These are phyloP conservation scores for Aspergillus texensis DNA, from an alignment of 2,329 filamentous ascomycete species.

Conservation along the genomic window DNA sequence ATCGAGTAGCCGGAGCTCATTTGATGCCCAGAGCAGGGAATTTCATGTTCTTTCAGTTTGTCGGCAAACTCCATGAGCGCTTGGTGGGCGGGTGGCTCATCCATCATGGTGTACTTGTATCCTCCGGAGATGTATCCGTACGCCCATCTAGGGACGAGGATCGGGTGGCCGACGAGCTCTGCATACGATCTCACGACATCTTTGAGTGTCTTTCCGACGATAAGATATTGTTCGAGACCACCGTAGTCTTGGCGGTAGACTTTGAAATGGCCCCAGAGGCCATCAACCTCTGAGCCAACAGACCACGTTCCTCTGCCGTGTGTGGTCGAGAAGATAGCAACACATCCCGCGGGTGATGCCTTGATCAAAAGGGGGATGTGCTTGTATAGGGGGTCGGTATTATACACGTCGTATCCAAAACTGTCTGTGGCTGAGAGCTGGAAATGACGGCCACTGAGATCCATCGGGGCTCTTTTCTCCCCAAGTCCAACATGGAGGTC, in stretches of 20 bases:
- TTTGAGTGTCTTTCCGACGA: conserved; percentile 66
- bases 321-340: conserved; percentile 69
- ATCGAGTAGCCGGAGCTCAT: conserved; percentile 75
- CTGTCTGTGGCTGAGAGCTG: conserved; percentile 69
- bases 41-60: conserved; percentile 65
- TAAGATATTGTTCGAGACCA: conserved; percentile 70
- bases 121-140: conserved; percentile 74
- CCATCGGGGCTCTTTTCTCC: conserved; percentile 74
- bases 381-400: conserved; percentile 74
- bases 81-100: conserved; percentile 58
- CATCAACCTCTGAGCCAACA: conserved; percentile 73
- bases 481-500: conserved; percentile 71
- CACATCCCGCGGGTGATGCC: conserved; percentile 63
- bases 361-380: conserved; percentile 74
- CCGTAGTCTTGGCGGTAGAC: conserved; percentile 73
- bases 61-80: conserved; percentile 63
- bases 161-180: conserved; percentile 67
- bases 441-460: conserved; percentile 68
- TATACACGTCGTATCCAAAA: conserved; percentile 73
- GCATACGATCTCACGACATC: conserved; percentile 70
- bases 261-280: conserved; percentile 75
- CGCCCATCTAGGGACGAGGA: conserved; percentile 70
- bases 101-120: conserved; percentile 62
- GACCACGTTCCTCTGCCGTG: conserved; percentile 67
- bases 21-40: conserved; percentile 71